Percentiles rank a stretch among this genome's conserved stretches.
These are phyloP conservation scores for Verticillium alfalfae DNA, from an alignment of 2,329 filamentous ascomycete genomes.

Conservation along the genomic window DNA sequence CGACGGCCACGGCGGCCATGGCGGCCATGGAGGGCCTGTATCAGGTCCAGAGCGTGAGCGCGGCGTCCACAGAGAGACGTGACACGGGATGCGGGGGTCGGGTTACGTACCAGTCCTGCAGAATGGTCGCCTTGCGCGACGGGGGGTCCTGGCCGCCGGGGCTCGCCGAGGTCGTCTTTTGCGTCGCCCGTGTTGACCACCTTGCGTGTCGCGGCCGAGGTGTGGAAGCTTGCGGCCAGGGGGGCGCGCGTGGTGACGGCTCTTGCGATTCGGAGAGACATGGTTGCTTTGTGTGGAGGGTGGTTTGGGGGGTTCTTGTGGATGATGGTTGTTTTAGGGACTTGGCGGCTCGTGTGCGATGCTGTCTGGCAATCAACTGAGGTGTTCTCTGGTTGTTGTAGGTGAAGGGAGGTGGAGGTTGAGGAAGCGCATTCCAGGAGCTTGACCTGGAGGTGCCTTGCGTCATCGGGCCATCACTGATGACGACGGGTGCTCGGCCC, in stretches of 20 bases:
- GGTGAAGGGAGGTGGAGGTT: background rate
- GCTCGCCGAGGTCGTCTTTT: slow-evolving; percentile 8
- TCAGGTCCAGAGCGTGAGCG: background rate
- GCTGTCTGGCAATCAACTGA: no score
- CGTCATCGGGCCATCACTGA: slow-evolving; percentile 1
- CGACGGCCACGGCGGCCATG: slow-evolving; percentile 5
- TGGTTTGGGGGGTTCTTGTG: background rate
- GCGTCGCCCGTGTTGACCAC: background rate
- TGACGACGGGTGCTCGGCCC: background rate
- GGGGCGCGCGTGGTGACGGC: background rate
- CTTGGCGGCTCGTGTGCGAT: no score
- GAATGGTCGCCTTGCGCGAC: background rate
- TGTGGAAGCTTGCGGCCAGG: background rate
- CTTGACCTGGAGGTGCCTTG: background rate
- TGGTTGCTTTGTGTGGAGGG: background rate
- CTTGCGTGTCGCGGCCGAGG: background rate
- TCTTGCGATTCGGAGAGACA: slow-evolving; percentile 1
- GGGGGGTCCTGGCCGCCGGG: slow-evolving; percentile 7
- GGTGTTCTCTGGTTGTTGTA: no score
- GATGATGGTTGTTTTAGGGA: no score
- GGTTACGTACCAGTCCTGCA: slow-evolving; percentile 7
- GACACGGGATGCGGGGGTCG: no score
- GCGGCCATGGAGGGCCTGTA: slow-evolving; percentile 6
- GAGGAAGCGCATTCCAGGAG: no score
- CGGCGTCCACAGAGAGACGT: background rate